Evolutionary conservation across 495 filamentous ascomycete genomes (phyloP).

Genomic region (Penicillium bialowiezense): DNA sequence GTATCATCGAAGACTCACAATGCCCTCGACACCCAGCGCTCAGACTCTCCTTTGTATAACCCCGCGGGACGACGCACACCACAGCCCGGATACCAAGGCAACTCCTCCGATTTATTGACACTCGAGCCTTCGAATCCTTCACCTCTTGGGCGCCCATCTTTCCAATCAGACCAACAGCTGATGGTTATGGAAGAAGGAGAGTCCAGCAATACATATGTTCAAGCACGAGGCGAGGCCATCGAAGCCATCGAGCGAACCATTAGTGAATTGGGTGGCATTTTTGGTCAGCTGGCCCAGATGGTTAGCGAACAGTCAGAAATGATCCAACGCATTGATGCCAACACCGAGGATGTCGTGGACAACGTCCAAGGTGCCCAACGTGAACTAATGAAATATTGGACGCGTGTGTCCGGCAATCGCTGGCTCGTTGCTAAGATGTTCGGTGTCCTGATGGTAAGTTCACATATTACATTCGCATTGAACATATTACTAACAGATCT

Average conservation of each 20-base stretch:
- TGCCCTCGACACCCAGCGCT: constrained; percentile 53
- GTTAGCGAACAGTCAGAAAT: constrained; percentile 95
- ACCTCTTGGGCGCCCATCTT: constrained; percentile 45
- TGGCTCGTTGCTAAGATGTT: constrained; percentile 99
- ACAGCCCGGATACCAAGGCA: constrained; percentile 52
- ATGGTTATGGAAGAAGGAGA: constrained; percentile 93
- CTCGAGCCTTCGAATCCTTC: constrained; percentile 71
- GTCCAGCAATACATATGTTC: constrained; percentile 82
- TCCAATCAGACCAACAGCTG: constrained; percentile 80
- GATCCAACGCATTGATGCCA: constrained; percentile 90
- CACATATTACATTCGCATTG: background rate
- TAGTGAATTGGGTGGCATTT: constrained; percentile 88
- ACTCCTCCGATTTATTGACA: constrained; percentile 70
- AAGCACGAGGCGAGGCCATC: constrained; percentile 91
- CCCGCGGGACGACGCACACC: constrained; percentile 69
- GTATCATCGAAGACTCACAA: constrained; percentile 77
- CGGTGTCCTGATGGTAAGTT: constrained; percentile 71
- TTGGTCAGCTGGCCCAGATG: constrained; percentile 96
- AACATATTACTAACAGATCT: constrained; percentile 13
- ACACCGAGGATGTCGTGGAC: constrained; percentile 93
- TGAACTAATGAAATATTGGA: constrained; percentile 95
- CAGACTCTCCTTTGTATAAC: constrained; percentile 81
- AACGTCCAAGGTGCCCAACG: constrained; percentile 95
- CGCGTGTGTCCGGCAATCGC: constrained; percentile 84
- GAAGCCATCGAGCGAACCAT: constrained; percentile 97